A percentile compares a stretch with the other conserved stretches of the same genome.
These are phyloP conservation scores for Trametes punicea DNA, from an alignment of 768 basidiomycete species.

Conservation along the genomic window DNA sequence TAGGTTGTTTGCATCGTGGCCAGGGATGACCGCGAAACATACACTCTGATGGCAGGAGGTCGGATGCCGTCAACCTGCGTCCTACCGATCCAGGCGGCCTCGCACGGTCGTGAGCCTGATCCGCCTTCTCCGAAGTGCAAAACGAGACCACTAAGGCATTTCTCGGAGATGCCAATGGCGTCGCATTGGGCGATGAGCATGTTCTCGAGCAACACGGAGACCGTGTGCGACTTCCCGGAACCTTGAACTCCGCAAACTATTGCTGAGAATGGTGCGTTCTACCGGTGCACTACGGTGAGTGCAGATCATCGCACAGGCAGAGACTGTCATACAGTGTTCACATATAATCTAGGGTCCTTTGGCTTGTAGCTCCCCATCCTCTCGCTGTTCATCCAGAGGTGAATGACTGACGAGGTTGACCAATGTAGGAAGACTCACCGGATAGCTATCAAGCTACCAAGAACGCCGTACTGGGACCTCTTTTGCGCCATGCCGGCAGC, in stretches of 20 bases:
- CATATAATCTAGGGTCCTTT: conserved; percentile 52
- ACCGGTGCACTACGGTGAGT: neutral
- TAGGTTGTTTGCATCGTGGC: conserved; percentile 58
- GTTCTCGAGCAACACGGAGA: conserved; percentile 64
- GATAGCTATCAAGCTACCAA: conserved; percentile 36
- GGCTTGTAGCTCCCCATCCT: conserved; percentile 31
- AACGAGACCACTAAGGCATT: conserved; percentile 59
- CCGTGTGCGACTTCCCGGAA: conserved; percentile 71
- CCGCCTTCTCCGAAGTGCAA: conserved; percentile 73
- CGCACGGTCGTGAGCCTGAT: conserved; percentile 52
- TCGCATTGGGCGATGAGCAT: conserved; percentile 56
- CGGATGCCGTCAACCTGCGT: conserved; percentile 27
- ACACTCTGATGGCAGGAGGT: conserved; percentile 42
- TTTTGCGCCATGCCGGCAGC: conserved; percentile 22
- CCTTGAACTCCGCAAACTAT: conserved; percentile 78
- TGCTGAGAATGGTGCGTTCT: conserved; percentile 76
- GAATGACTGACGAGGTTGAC: neutral
- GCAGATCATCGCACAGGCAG: neutral
- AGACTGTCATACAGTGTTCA: conserved; percentile 53
- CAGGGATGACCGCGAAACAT: conserved; percentile 58
- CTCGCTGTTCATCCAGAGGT: too few species aligned
- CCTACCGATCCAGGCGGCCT: conserved; percentile 59
- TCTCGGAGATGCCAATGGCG: conserved; percentile 48
- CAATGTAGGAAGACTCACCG: neutral
- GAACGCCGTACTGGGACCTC: conserved; percentile 58